Evolutionary conservation across 306 rosid genomes (phyloP).

Genomic region (Hylodesmum podocarpum): DNA sequence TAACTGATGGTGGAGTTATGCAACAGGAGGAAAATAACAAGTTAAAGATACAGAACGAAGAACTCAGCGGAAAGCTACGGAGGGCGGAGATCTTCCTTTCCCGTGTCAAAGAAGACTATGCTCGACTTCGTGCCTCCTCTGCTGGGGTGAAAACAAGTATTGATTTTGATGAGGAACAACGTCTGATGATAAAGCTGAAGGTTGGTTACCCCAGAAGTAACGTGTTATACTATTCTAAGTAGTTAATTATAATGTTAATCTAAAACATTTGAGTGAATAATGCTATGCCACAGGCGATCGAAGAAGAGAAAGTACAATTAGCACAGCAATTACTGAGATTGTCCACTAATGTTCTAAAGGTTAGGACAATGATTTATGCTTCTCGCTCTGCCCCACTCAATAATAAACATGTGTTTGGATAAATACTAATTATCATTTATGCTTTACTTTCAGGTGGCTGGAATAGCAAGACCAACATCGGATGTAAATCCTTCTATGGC

Average conservation of each 20-base stretch:
- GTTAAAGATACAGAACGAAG: constrained; percentile 70
- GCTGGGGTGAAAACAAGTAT: constrained; percentile 44
- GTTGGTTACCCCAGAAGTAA: constrained; percentile 40
- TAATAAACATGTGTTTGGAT: neutral
- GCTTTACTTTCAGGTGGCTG: constrained; percentile 65
- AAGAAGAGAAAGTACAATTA: constrained; percentile 79
- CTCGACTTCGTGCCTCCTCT: constrained; percentile 59
- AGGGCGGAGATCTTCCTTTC: constrained; percentile 53
- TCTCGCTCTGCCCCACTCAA: neutral
- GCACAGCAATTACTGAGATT: constrained; percentile 73
- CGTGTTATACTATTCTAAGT: neutral
- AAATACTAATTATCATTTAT: neutral
- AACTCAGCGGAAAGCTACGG: constrained; percentile 63
- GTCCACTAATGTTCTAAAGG: constrained; percentile 75
- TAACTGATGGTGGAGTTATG: constrained; percentile 4
- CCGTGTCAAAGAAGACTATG: constrained; percentile 71
- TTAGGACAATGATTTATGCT: constrained; percentile 5
- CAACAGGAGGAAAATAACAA: constrained; percentile 88
- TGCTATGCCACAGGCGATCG: constrained; percentile 56
- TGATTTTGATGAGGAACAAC: constrained; percentile 79
- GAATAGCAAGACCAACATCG: constrained; percentile 58
- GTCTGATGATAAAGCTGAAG: constrained; percentile 64
- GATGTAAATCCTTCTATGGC: constrained; percentile 62
- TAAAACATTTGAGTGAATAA: constrained; percentile 34
- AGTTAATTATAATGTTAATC: neutral